These are phyloP conservation scores for Geranium incanum DNA, from an alignment of 441 rosid species.

Conservation along the genomic window DNA sequence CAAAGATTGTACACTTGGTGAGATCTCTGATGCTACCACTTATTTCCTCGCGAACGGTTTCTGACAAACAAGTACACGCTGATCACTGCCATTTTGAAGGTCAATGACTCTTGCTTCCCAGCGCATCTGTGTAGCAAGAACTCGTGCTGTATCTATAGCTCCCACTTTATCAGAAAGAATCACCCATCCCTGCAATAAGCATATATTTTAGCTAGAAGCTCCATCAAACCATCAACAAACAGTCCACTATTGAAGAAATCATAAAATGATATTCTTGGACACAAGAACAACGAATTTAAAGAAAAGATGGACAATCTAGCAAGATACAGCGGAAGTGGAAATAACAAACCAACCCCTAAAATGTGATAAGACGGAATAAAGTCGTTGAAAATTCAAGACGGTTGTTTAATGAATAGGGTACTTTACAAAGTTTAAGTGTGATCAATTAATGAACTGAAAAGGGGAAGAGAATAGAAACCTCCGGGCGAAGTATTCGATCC, in stretches of 20 bases:
- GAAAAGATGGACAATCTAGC: not conserved
- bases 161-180: slow-evolving; percentile 66
- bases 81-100: slow-evolving; percentile 90
- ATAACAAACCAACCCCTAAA: too few relatives aligned
- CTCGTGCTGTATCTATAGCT: slow-evolving; percentile 71
- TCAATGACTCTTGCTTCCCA: slow-evolving; percentile 98
- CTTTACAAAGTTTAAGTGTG: not conserved
- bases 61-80: slow-evolving; percentile 90
- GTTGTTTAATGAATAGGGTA: too few relatives aligned
- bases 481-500: slow-evolving; percentile 92
- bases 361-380: not conserved
- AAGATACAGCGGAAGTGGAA: not conserved
- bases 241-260: not conserved
- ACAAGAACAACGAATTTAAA: too few relatives aligned
- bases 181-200: slow-evolving; percentile 73
- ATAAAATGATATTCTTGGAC: too few relatives aligned
- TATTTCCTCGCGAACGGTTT: slow-evolving; percentile 78
- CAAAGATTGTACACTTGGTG: slow-evolving; percentile 30
- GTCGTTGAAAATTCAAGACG: slow-evolving; percentile 2
- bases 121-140: slow-evolving; percentile 60
- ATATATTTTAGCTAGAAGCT: not conserved
- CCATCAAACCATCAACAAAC: not conserved
- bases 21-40: slow-evolving; percentile 24
- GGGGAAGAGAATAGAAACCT: slow-evolving; percentile 37
- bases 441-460: slow-evolving; percentile 1